Evolutionary conservation across 2,329 filamentous ascomycete genomes (phyloP).

Genomic region (Coleophoma eucalyptorum): DNA sequence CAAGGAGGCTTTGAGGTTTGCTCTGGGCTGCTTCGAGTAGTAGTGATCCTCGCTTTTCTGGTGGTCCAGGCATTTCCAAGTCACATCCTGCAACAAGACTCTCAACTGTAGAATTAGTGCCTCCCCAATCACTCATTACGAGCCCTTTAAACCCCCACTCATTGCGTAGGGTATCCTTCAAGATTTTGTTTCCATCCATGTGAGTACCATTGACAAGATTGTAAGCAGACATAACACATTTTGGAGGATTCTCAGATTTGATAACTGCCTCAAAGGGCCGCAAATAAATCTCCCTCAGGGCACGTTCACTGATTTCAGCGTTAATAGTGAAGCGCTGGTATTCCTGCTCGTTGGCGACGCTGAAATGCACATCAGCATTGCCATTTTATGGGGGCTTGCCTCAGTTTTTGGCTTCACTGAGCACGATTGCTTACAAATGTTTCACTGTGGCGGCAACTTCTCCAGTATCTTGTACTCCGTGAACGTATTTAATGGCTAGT

Average conservation of each 20-base stretch:
- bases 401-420: not conserved
- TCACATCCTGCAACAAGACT: constrained; percentile 24
- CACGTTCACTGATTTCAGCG: constrained; percentile 39
- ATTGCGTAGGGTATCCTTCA: constrained; percentile 21
- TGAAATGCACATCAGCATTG: not conserved
- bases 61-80: constrained; percentile 28
- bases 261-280: constrained; percentile 23
- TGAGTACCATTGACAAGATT: constrained; percentile 26
- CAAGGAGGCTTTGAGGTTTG: not conserved
- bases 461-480: constrained; percentile 8
- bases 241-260: constrained; percentile 23
- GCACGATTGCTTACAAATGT: not conserved
- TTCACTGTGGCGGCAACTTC: not conserved
- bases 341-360: constrained; percentile 44
- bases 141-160: constrained; percentile 25
- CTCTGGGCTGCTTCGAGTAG: constrained; percentile 5
- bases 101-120: constrained; percentile 21
- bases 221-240: constrained; percentile 30
- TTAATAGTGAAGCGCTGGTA: constrained; percentile 43
- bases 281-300: constrained; percentile 24
- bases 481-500: constrained; percentile 22
- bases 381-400: no score
- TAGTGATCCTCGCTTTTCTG: constrained; percentile 9
- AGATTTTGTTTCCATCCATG: constrained; percentile 19
- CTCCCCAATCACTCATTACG: constrained; percentile 28